phyloP scores from a whole-genome alignment of 1,284 basidiomycete genomes.

The Porogramme epimiltina region DNA sequence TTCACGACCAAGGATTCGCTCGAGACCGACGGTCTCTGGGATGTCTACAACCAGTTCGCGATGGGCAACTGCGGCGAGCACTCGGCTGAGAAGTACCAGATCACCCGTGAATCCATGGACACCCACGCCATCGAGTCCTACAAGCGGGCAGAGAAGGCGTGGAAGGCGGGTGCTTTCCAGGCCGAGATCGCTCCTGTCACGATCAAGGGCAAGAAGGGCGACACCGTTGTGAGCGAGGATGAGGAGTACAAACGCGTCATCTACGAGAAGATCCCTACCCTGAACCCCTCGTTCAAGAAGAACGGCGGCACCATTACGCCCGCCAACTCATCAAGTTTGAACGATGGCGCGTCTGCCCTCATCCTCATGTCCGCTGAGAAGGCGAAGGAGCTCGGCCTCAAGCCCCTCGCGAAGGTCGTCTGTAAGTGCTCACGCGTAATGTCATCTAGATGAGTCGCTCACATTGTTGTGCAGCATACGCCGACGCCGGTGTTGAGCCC shows the following conservation, averaged over 20 bases:
- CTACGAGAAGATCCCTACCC: slow-evolving; percentile 87
- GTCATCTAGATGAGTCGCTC: background rate
- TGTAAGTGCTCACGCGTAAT: slow-evolving; percentile 55
- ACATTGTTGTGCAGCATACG: slow-evolving; percentile 67
- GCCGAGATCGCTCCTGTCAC: slow-evolving; percentile 93
- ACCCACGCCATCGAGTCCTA: slow-evolving; percentile 94
- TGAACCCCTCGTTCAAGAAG: slow-evolving; percentile 91
- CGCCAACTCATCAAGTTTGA: slow-evolving; percentile 94
- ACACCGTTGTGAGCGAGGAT: slow-evolving; percentile 88
- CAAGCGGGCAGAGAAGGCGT: slow-evolving; percentile 88
- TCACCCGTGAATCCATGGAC: slow-evolving; percentile 88
- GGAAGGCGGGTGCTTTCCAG: slow-evolving; percentile 84
- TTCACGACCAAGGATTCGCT: slow-evolving; percentile 87
- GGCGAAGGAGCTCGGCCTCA: slow-evolving; percentile 85
- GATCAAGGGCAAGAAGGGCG: slow-evolving; percentile 94
- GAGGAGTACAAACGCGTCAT: slow-evolving; percentile 98
- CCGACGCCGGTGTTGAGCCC: slow-evolving; percentile 95
- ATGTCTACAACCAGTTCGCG: slow-evolving; percentile 93
- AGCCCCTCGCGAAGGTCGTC: slow-evolving; percentile 89
- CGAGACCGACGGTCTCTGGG: slow-evolving; percentile 92
- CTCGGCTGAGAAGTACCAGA: slow-evolving; percentile 83
- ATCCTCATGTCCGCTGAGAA: slow-evolving; percentile 92
- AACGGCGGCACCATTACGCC: slow-evolving; percentile 90
- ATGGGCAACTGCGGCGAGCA: slow-evolving; percentile 97
- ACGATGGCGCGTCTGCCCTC: slow-evolving; percentile 96